A percentile compares a stretch with the other conserved stretches of the same genome.
phyloP scores from a whole-genome alignment of 352 stramenopile genomes.

The Albugo laibachii region DNA sequence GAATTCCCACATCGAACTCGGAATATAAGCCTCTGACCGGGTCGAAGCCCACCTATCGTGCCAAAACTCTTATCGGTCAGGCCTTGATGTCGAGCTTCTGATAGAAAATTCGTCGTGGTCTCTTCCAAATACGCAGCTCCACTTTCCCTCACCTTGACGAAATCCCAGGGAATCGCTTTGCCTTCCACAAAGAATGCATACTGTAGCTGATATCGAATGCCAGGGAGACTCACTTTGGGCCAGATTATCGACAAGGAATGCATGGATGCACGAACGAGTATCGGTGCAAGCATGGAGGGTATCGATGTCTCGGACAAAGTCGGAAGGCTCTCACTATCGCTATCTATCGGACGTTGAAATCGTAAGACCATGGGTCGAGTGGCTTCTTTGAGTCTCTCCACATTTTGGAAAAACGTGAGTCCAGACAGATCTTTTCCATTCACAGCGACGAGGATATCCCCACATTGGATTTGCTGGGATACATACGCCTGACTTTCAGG shows the following conservation, averaged over 20 bases:
- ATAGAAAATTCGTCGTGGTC: too few species aligned
- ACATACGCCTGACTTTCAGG: constrained; percentile 56
- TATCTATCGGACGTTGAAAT: constrained; percentile 20
- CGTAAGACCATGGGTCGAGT: constrained; percentile 40
- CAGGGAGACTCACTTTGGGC: constrained; percentile 17
- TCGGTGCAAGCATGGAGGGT: constrained; percentile 9
- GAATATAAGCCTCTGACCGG: constrained; percentile 30
- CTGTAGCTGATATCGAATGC: constrained; percentile 34
- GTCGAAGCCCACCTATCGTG: constrained; percentile 39
- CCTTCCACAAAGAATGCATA: constrained; percentile 40
- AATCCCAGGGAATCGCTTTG: constrained; percentile 31
- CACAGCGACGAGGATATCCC: constrained; percentile 55
- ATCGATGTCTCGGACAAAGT: too few species aligned
- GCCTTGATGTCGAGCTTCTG: constrained; percentile 9
- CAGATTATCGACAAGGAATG: constrained; percentile 46
- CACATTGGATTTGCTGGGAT: constrained; percentile 34
- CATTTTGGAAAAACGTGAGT: constrained; percentile 44
- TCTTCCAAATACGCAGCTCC: neutral
- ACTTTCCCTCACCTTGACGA: constrained; percentile 30
- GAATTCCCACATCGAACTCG: constrained; percentile 35
- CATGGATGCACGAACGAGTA: constrained; percentile 31
- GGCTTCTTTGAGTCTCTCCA: constrained; percentile 58
- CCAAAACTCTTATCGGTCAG: constrained; percentile 33
- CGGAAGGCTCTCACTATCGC: too few species aligned
- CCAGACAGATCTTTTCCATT: constrained; percentile 45